phyloP scores from a whole-genome alignment of 2,329 filamentous ascomycete genomes.

The Escovopsis sp. region DNA sequence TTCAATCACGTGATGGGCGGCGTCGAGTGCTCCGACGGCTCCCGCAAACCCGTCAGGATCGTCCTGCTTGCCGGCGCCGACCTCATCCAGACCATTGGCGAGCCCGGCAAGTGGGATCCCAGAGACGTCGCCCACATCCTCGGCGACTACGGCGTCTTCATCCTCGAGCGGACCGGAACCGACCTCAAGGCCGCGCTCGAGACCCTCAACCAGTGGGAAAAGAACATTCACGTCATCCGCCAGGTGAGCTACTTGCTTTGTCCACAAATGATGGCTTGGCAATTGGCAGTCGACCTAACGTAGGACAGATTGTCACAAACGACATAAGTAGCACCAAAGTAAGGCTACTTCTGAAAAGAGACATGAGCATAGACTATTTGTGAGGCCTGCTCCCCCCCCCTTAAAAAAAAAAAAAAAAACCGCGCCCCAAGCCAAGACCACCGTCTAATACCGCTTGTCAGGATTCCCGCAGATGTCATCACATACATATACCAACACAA shows the following conservation, averaged over 20 bases:
- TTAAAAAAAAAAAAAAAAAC: too few species aligned
- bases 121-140: constrained; percentile 81
- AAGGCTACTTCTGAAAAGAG: constrained; percentile 60
- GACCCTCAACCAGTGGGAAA: constrained; percentile 66
- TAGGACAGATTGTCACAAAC: constrained; percentile 57
- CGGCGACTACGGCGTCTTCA: constrained; percentile 67
- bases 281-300: constrained; percentile 4
- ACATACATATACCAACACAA: constrained; percentile 55
- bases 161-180: constrained; percentile 76
- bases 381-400: constrained; percentile 8
- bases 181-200: constrained; percentile 78
- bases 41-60: constrained; percentile 53
- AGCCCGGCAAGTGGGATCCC: constrained; percentile 64
- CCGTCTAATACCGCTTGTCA: constrained; percentile 2
- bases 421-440: too few species aligned
- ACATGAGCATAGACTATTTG: constrained; percentile 45
- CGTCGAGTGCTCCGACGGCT: constrained; percentile 52
- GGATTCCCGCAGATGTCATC: constrained; percentile 55
- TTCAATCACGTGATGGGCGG: constrained; percentile 70
- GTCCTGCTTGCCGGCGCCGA: constrained; percentile 70
- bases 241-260: constrained; percentile 15
- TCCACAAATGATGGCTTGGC: too few species aligned
- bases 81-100: constrained; percentile 59
- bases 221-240: constrained; percentile 77
- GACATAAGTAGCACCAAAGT: constrained; percentile 76